Evolutionary conservation across 176 grass and related monocot genomes (phyloP).

Genomic region (Carex kokanica): DNA sequence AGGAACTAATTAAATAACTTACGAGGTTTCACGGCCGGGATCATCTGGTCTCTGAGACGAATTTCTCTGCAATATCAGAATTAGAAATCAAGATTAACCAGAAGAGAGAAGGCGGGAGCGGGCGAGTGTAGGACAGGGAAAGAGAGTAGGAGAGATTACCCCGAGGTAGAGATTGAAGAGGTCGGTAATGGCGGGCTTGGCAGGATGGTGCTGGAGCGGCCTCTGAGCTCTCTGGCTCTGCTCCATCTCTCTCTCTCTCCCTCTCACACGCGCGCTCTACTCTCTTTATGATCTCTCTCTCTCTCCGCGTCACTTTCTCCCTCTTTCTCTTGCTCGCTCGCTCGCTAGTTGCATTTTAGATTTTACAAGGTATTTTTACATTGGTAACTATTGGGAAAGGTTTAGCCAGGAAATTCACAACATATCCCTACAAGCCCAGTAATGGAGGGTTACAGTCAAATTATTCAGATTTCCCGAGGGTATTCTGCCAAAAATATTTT

Average conservation of each 20-base stretch:
- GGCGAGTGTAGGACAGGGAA: conserved; percentile 5
- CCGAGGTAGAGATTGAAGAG: conserved; percentile 97
- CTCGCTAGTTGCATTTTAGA: background rate
- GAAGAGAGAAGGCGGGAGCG: background rate
- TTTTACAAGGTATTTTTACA: background rate
- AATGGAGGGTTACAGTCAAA: no score
- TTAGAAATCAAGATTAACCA: conserved; percentile 14
- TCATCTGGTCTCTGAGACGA: conserved; percentile 67
- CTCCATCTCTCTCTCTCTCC: conserved; percentile 18
- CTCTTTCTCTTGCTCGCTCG: conserved; percentile 21
- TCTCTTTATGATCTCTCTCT: conserved; percentile 6
- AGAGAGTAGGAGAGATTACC: conserved; percentile 31
- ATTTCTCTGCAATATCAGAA: conserved; percentile 58
- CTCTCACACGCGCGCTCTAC: background rate
- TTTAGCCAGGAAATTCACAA: background rate
- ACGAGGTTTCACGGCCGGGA: conserved; percentile 60
- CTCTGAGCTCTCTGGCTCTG: conserved; percentile 41
- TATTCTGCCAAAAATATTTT: no score
- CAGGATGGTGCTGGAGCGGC: conserved; percentile 63
- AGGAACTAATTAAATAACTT: conserved; percentile 20
- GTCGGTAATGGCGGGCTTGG: conserved; percentile 62
- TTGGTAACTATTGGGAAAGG: background rate
- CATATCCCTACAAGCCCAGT: no score
- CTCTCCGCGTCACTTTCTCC: no score
- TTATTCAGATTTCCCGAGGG: no score